Evolutionary conservation across 1,284 basidiomycete genomes (phyloP).

Genomic region (Cystobasidiaceae sp.): DNA sequence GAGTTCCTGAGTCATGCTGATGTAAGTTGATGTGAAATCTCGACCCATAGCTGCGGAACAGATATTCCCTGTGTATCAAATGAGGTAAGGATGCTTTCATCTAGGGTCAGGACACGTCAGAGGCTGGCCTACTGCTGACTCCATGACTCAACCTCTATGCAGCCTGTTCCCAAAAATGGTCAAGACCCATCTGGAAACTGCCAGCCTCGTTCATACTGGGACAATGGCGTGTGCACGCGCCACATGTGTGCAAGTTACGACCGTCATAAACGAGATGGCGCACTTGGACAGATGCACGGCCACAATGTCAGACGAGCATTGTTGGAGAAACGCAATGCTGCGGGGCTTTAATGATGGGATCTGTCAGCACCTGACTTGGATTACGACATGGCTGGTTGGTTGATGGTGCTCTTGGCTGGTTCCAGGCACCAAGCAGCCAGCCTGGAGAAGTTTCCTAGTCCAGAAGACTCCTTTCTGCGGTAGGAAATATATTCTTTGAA

Average conservation of each 20-base stretch:
- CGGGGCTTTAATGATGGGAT: too few species aligned
- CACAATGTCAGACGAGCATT: neutral
- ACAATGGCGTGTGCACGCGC: neutral
- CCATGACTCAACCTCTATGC: too few species aligned
- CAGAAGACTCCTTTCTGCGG: too few species aligned
- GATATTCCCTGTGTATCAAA: constrained; percentile 2
- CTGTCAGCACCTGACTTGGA: too few species aligned
- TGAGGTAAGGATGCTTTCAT: too few species aligned
- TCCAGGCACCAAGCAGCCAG: too few species aligned
- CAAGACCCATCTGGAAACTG: neutral
- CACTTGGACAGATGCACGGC: neutral
- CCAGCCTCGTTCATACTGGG: constrained; percentile 5
- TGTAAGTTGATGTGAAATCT: neutral
- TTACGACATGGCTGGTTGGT: too few species aligned
- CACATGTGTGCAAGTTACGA: constrained; percentile 5
- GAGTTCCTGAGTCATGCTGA: neutral
- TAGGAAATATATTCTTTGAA: too few species aligned
- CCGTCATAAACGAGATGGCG: neutral
- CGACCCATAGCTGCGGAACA: neutral
- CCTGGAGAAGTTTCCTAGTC: too few species aligned
- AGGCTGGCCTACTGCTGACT: too few species aligned
- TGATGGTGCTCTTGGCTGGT: too few species aligned
- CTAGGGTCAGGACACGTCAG: too few species aligned
- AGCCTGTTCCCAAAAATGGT: constrained; percentile 9
- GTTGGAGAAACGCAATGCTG: neutral